These are phyloP conservation scores for Periconia sp. DNA, from an alignment of 2,329 filamentous ascomycete species.

Conservation along the genomic window DNA sequence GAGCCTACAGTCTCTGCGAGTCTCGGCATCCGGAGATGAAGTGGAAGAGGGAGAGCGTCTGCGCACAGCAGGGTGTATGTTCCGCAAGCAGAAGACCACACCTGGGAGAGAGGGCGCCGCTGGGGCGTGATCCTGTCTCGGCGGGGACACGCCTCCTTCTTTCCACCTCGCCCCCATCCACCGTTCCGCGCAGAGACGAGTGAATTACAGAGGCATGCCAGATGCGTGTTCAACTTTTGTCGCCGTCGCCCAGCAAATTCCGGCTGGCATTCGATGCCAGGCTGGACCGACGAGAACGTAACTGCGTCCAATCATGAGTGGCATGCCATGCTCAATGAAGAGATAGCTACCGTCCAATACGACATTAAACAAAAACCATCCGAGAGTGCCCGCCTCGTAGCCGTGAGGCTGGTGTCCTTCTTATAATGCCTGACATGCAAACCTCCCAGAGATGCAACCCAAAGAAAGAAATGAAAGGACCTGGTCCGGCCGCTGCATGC, in stretches of 20 bases:
- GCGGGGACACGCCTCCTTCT: constrained; percentile 14
- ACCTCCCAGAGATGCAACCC: constrained; percentile 48
- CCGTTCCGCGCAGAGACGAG: constrained; percentile 29
- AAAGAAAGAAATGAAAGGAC: constrained; percentile 44
- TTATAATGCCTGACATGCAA: constrained; percentile 49
- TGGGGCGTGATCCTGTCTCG: constrained; percentile 32
- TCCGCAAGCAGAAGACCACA: constrained; percentile 44
- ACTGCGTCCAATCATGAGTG: constrained; percentile 37
- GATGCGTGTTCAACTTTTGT: constrained; percentile 44
- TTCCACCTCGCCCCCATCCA: constrained; percentile 11
- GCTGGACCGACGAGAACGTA: constrained; percentile 34
- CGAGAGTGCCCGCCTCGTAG: constrained; percentile 45
- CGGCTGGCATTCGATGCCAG: constrained; percentile 45
- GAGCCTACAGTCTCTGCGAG: constrained; percentile 49
- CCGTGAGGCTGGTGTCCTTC: constrained; percentile 48
- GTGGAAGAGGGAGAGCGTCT: constrained; percentile 38
- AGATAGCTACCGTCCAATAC: constrained; percentile 41
- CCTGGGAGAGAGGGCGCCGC: constrained; percentile 34
- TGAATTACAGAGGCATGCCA: constrained; percentile 40
- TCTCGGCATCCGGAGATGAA: constrained; percentile 13
- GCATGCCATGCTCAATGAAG: constrained; percentile 43
- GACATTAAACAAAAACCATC: constrained; percentile 44
- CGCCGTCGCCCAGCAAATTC: constrained; percentile 40
- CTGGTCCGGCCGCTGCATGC: constrained; percentile 41
- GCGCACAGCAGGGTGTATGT: constrained; percentile 33